Conservation (phyloP, 768 basidiomycete genomes). For the Gloeopeniophorella convolvens region DNA sequence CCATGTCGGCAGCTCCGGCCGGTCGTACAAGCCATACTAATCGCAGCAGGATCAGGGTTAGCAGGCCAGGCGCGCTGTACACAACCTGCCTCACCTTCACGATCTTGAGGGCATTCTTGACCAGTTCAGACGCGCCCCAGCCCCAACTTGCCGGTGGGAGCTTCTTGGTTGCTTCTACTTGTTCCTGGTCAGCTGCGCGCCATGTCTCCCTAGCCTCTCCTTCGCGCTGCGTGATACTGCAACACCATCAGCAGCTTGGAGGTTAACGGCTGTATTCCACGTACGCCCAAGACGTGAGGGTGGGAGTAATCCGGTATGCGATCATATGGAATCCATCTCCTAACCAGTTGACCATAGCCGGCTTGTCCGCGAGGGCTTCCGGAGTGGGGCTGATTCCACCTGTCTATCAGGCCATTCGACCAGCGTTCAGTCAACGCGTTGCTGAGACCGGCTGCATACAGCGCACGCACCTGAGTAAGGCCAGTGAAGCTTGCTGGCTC, state of each 20-base stretch:
- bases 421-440: background rate
- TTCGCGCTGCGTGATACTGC: constrained; percentile 30
- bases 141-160: constrained; percentile 22
- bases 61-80: background rate
- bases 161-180: constrained; percentile 22
- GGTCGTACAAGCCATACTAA: constrained; percentile 38
- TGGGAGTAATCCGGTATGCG: constrained; percentile 28
- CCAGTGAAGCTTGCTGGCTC: constrained; percentile 33
- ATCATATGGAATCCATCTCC: constrained; percentile 33
- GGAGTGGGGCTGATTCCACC: constrained; percentile 29
- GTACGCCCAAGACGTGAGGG: constrained; percentile 32
- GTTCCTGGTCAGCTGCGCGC: constrained; percentile 29
- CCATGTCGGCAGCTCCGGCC: constrained; percentile 35
- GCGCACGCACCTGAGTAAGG: constrained; percentile 29
- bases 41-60: background rate
- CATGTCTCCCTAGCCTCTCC: constrained; percentile 35
- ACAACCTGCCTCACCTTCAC: constrained; percentile 23
- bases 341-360: constrained; percentile 29
- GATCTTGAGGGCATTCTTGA: constrained; percentile 21
- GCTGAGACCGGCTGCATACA: background rate
- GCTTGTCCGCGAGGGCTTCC: constrained; percentile 11
- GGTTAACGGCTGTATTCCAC: constrained; percentile 3
- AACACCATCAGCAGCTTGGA: background rate
- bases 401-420: too few relatives aligned
- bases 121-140: constrained; percentile 23